These are phyloP conservation scores for Teunomyces gatunensis DNA, from an alignment of 805 yeast genomes.

Conservation along the genomic window DNA sequence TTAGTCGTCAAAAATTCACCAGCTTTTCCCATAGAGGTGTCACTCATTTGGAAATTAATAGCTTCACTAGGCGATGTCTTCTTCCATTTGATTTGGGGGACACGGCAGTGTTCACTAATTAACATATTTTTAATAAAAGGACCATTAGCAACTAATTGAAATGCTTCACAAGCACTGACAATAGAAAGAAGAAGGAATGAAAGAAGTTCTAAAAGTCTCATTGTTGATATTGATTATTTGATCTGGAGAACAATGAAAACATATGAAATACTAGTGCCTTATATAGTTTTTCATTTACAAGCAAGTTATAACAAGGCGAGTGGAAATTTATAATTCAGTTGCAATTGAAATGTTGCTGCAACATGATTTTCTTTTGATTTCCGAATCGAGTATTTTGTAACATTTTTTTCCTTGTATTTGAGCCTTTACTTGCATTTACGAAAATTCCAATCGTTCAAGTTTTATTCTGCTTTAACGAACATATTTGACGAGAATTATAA, in stretches of 20 bases:
- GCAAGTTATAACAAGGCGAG: background rate
- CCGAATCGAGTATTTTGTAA: background rate
- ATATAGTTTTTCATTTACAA: background rate
- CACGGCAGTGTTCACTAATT: background rate
- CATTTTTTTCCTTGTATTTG: background rate
- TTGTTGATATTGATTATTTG: background rate
- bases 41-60: background rate
- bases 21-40: background rate
- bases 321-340: background rate
- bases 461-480: background rate
- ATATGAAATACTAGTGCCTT: background rate
- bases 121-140: background rate
- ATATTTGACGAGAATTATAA: background rate
- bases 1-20: background rate
- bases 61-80: background rate
- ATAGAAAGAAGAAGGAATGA: background rate
- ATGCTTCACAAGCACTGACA: background rate
- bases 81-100: background rate
- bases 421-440: background rate
- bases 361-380: background rate
- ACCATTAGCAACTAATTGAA: background rate
- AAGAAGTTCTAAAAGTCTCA: background rate
- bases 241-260: background rate
- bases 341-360: background rate
- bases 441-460: background rate